Base-by-base conservation (phyloP, 352 stramenopile species). In the Pythium periplocum region DNA sequence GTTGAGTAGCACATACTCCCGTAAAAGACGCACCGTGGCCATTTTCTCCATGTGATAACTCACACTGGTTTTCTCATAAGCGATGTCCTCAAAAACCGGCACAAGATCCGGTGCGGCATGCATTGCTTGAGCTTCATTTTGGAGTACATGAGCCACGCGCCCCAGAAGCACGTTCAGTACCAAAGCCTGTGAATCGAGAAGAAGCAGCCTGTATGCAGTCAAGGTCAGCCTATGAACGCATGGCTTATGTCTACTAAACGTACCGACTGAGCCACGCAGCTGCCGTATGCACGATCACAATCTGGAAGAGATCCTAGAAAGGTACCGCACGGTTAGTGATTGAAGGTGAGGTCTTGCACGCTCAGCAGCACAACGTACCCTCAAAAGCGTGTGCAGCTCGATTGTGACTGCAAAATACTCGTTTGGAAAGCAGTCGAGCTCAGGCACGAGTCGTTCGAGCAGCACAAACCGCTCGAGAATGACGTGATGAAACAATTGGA, bases 371-470 rank as follows among this genome's bases (percentile, higher is more conserved):
- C 7, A 26, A 45, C 45, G 45, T 71, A 71, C 63, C 48, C 44
- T 45, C 30, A 64, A 8, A 17, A 67, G 26, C 10, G 30, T n/a
- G 41, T 67, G 59, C n/a, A 71, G 48, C 6, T 40, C 51, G 6
- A 33, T 40, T 4, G 59, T 72, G 6, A 73, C 53, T 11, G 57
- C 26, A 4, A 48, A 45, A 30, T 67, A 76, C 40, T 66, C 58
- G 2, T 56, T 48, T 10, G 71, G 65, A 12, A 53, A 81, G 17
- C 46, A 73, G 42, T 89, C 78, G 26, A 89, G 43, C 46, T 84
- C 78, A 0, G 78, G 71, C 3, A 84, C 11, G 7, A 75, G 43
- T 4, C 71, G 69, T 36, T 69, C 50, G 3, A 86, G 30, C 1
- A 61, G 46, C 8, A 62, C 35, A 9, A 86, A 51, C 2, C 50